Evolutionary conservation across 208 protist species (phyloP).

Genomic region (Porcisia deanei): DNA sequence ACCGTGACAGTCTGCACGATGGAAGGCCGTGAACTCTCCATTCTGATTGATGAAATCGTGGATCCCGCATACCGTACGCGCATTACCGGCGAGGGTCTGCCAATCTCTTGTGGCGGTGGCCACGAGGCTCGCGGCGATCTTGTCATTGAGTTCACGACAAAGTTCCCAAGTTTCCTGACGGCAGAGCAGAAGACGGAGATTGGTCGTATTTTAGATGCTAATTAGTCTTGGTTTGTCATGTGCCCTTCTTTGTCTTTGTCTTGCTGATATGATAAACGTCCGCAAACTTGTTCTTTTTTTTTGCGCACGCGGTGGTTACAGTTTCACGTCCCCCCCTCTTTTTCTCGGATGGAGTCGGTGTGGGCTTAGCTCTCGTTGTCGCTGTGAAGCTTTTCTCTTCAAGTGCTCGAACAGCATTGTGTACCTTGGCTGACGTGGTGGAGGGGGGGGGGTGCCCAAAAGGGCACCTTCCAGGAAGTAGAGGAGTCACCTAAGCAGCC

Average conservation of each 20-base stretch:
- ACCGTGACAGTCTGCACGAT: conserved; percentile 81
- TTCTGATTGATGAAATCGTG: conserved; percentile 89
- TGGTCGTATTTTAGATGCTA: conserved; percentile 68
- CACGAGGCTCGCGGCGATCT: conserved; percentile 63
- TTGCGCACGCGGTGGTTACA: background rate
- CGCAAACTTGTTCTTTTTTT: background rate
- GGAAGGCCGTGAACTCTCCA: conserved; percentile 71
- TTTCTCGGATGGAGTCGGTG: background rate
- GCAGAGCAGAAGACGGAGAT: conserved; percentile 89
- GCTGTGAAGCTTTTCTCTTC: background rate
- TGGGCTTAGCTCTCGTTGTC: background rate
- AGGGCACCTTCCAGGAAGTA: background rate
- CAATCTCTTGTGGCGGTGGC: conserved; percentile 24
- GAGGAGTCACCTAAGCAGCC: background rate
- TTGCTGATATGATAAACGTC: background rate
- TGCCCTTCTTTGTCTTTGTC: conserved; percentile 9
- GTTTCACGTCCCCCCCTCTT: background rate
- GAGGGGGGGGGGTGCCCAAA: background rate
- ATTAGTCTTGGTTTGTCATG: conserved; percentile 23
- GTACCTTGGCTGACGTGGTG: background rate
- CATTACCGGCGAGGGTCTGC: conserved; percentile 75
- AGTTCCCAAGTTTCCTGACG: conserved; percentile 83
- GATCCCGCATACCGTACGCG: conserved; percentile 76
- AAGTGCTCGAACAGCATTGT: background rate
- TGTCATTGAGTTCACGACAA: conserved; percentile 79